A percentile compares a stretch with the other conserved stretches of the same genome.
Conservation (phyloP, 768 basidiomycete genomes). For the Panellus pusillus region DNA sequence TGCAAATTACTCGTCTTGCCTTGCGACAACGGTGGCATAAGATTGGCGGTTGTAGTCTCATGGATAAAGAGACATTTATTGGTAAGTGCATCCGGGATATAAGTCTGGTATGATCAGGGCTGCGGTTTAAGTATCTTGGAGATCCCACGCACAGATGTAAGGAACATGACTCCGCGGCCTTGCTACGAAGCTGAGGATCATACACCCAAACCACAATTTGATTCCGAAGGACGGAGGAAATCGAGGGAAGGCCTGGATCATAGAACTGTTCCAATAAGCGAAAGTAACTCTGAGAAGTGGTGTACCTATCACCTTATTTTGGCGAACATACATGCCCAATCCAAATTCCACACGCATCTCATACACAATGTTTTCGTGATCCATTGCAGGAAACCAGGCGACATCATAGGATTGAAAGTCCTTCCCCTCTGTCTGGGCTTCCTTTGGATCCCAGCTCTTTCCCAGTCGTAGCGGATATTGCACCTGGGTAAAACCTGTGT, state of each 20-base stretch:
- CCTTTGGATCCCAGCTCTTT: neutral
- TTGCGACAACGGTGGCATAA: neutral
- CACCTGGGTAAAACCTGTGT: neutral
- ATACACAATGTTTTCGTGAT: neutral
- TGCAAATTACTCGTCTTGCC: neutral
- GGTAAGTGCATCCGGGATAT: neutral
- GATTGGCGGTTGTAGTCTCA: neutral
- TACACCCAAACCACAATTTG: too few relatives aligned
- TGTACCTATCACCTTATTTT: constrained; percentile 4
- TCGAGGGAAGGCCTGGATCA: too few relatives aligned
- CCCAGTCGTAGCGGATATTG: neutral
- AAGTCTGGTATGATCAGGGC: neutral
- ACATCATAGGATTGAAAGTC: constrained; percentile 5
- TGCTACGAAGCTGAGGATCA: too few relatives aligned
- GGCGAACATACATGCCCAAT: neutral
- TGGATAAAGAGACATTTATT: neutral
- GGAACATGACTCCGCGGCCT: too few relatives aligned
- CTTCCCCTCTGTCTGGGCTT: neutral
- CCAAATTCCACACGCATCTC: constrained; percentile 5
- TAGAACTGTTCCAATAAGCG: too few relatives aligned
- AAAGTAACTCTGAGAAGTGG: too few relatives aligned
- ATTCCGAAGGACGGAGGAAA: too few relatives aligned
- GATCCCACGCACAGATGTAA: too few relatives aligned
- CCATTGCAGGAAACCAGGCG: neutral
- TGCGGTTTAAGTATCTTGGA: too few relatives aligned